These are phyloP conservation scores for Glomus cerebriforme DNA, from an alignment of 192 early-diverging fungal genomes.

Conservation along the genomic window DNA sequence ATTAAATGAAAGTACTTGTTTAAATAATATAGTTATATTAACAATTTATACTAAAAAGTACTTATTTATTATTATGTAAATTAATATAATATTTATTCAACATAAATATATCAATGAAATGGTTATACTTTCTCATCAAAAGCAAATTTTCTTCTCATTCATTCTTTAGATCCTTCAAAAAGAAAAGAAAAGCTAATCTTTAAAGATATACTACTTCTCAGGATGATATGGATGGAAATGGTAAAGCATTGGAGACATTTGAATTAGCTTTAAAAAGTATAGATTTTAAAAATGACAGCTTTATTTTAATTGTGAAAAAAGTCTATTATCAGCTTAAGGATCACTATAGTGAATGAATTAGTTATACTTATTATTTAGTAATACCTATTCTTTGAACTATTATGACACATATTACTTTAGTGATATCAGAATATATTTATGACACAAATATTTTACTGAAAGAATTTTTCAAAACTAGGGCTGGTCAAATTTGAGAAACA, in stretches of 20 bases:
- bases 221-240: conserved; percentile 20
- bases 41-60: too few species aligned
- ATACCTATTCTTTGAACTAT: conserved; percentile 10
- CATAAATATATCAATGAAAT: not conserved
- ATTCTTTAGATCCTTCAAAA: conserved; percentile 5
- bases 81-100: too few species aligned
- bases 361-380: not conserved
- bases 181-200: not conserved
- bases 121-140: conserved; percentile 6
- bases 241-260: not conserved
- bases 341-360: not conserved
- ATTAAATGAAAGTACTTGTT: too few species aligned
- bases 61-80: too few species aligned
- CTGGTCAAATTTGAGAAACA: conserved; percentile 2
- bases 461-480: not conserved
- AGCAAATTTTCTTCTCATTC: not conserved
- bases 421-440: not conserved
- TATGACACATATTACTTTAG: not conserved
- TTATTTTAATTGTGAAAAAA: not conserved
- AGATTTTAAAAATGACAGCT: conserved; percentile 5
- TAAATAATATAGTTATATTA: too few species aligned
- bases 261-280: not conserved
- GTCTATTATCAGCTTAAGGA: not conserved
- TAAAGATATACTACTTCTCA: not conserved
- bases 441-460: conserved; percentile 11